A percentile compares a stretch with the other conserved stretches of the same genome.
Conservation (phyloP, 331 rosid species). For the Prunus yedoensis region DNA sequence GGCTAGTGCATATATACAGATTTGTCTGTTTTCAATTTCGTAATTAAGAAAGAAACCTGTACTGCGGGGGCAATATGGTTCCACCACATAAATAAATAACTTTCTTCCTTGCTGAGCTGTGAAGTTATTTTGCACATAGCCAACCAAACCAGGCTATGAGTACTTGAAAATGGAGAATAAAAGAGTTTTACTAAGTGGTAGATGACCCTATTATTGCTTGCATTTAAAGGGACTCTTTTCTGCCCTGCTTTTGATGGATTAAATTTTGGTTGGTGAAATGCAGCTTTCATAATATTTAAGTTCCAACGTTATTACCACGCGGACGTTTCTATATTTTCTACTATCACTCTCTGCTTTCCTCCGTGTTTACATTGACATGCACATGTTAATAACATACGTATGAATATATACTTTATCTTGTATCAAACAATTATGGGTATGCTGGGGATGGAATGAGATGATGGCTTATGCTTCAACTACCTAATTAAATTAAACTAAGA, state of each 20-base stretch:
- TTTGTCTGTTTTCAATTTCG: not conserved
- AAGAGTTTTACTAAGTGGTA: constrained; percentile 12
- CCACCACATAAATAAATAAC: constrained; percentile 8
- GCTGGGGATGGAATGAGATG: not conserved
- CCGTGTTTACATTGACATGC: too few relatives aligned
- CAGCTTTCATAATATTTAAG: constrained; percentile 31
- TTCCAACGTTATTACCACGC: not conserved
- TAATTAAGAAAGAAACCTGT: constrained; percentile 1
- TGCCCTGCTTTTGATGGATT: constrained; percentile 9
- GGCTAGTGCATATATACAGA: too few relatives aligned
- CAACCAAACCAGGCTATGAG: not conserved
- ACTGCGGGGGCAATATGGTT: not conserved
- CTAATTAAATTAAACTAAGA: constrained; percentile 7
- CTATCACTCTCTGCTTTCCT: too few relatives aligned
- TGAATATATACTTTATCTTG: not conserved
- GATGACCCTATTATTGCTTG: constrained; percentile 34
- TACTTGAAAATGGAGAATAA: constrained; percentile 4
- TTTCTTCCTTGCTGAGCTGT: constrained; percentile 24
- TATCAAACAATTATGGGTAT: not conserved
- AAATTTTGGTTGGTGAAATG: constrained; percentile 33
- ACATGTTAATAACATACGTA: too few relatives aligned
- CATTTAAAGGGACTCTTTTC: constrained; percentile 37
- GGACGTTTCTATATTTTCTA: too few relatives aligned
- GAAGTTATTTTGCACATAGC: not conserved
- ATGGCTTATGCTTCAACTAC: constrained; percentile 18